Evolutionary conservation across 2,329 filamentous ascomycete species (phyloP).

Genomic region (Mollisia scopiformis): DNA sequence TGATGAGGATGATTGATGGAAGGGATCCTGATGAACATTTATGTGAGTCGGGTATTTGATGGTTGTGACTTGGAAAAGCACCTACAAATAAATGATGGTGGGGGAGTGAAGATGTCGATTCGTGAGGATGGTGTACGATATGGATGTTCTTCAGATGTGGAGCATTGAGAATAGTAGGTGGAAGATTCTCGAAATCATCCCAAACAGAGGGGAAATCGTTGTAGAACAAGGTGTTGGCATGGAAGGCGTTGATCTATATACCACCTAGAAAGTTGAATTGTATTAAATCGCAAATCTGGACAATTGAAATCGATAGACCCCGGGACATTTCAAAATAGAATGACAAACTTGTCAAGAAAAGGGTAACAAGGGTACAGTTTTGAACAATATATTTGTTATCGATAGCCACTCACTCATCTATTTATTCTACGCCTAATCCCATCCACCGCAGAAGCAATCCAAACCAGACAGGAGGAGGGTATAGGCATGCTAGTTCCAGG

Average conservation of each 20-base stretch:
- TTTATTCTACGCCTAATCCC: neutral
- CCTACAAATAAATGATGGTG: too few species aligned
- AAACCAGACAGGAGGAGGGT: neutral
- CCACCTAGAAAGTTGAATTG: neutral
- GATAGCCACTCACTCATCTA: neutral
- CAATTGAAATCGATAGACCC: neutral
- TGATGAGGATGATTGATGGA: conserved; percentile 31
- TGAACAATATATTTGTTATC: neutral
- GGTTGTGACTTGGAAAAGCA: neutral
- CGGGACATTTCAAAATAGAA: too few species aligned
- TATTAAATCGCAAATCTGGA: neutral
- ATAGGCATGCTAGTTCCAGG: too few species aligned
- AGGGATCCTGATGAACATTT: neutral
- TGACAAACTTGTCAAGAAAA: too few species aligned
- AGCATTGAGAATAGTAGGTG: too few species aligned
- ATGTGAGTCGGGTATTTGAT: neutral
- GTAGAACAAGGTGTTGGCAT: neutral
- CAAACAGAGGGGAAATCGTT: too few species aligned
- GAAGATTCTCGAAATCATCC: too few species aligned
- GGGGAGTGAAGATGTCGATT: neutral
- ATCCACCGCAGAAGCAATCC: neutral
- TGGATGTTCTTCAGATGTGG: too few species aligned
- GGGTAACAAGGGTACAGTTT: neutral
- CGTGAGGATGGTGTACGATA: neutral
- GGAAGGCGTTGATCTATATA: neutral